Conservation (phyloP, 2,329 filamentous ascomycete genomes). For the Madurella mycetomatis region DNA sequence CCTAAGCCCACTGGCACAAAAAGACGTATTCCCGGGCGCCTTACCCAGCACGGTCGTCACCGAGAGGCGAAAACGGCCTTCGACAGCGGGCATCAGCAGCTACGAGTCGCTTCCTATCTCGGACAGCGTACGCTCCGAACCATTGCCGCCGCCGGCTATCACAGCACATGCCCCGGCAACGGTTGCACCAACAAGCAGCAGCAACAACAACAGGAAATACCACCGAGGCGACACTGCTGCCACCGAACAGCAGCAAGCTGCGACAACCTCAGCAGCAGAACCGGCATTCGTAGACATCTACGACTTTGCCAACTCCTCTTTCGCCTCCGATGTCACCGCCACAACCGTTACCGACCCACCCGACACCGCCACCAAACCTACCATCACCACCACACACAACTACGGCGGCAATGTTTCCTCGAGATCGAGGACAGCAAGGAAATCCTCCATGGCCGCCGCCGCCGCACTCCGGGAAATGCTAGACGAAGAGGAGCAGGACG, state of each 20-base stretch:
- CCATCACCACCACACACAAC: conserved; percentile 28
- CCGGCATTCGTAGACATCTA: conserved; percentile 43
- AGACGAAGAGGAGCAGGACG: conserved; percentile 27
- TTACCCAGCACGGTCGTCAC: conserved; percentile 34
- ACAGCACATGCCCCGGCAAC: background rate
- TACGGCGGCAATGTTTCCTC: conserved; percentile 20
- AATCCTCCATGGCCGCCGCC: conserved; percentile 20
- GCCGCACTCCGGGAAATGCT: conserved; percentile 21
- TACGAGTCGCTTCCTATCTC: conserved; percentile 17
- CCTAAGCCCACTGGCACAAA: conserved; percentile 41
- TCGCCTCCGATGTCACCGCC: conserved; percentile 25
- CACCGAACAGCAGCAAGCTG: background rate
- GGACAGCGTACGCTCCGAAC: background rate
- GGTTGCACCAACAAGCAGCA: background rate
- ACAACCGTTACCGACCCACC: conserved; percentile 28
- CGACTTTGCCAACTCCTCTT: conserved; percentile 50
- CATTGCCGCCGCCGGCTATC: background rate
- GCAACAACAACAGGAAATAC: background rate
- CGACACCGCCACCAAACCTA: conserved; percentile 20
- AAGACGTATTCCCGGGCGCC: conserved; percentile 30
- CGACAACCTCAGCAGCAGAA: background rate
- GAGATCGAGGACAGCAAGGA: conserved; percentile 15
- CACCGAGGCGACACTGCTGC: background rate
- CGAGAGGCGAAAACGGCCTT: conserved; percentile 40
- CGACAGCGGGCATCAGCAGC: conserved; percentile 24